These are phyloP conservation scores for Aspergillus proliferans DNA, from an alignment of 2,329 filamentous ascomycete genomes.

Conservation along the genomic window DNA sequence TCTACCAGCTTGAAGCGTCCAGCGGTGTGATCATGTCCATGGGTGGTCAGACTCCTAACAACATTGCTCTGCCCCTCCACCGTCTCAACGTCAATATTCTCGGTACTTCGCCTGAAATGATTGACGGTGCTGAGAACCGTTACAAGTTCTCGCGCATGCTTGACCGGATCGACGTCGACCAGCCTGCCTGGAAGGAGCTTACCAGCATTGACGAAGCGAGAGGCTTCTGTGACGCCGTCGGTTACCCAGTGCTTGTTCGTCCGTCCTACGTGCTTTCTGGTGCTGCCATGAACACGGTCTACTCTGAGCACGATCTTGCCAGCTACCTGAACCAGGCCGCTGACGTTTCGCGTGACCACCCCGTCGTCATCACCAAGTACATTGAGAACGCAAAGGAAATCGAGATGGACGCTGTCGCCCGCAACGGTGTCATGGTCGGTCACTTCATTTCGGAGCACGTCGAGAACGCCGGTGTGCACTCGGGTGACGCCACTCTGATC, in stretches of 20 bases:
- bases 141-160: conserved; percentile 99
- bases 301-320: conserved; percentile 87
- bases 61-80: conserved; percentile 85
- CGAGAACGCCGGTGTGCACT: conserved; percentile 97
- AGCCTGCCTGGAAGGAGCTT: conserved; percentile 96
- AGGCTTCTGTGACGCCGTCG: conserved; percentile 78
- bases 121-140: conserved; percentile 92
- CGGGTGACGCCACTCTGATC: conserved; percentile 92
- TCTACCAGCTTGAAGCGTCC: conserved; percentile 80
- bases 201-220: conserved; percentile 89
- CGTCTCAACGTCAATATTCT: conserved; percentile 86
- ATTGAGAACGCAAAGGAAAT: conserved; percentile 99
- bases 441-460: conserved; percentile 99
- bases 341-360: conserved; percentile 90
- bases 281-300: conserved; percentile 98
- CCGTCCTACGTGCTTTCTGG: conserved; percentile 96
- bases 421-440: conserved; percentile 79
- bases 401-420: conserved; percentile 97
- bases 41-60: conserved; percentile 97
- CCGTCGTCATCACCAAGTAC: conserved; percentile 98
- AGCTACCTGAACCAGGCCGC: conserved; percentile 83
- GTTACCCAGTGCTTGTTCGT: conserved; percentile 88
- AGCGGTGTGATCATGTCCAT: conserved; percentile 87
- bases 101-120: conserved; percentile 97
- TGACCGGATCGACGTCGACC: conserved; percentile 88